These are phyloP conservation scores for Euphorbia lathyris DNA, from an alignment of 345 rosid genomes.

Conservation along the genomic window DNA sequence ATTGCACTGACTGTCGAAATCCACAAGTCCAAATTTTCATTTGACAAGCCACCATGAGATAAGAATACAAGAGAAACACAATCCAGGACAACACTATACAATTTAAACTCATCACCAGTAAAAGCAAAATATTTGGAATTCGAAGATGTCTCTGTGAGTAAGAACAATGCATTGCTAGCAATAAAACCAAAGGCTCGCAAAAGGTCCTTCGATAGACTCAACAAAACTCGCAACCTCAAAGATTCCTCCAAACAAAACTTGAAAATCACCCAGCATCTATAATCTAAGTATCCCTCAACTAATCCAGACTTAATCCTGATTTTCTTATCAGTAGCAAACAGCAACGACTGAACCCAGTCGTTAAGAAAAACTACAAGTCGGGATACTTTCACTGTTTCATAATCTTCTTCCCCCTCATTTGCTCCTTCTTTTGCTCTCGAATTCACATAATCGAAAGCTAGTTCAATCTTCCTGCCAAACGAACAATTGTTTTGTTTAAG, in stretches of 20 bases:
- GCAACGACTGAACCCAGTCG: slow-evolving; percentile 70
- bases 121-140: slow-evolving; percentile 21
- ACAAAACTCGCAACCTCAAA: slow-evolving; percentile 45
- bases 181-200: slow-evolving; percentile 48
- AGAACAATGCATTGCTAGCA: slow-evolving; percentile 37
- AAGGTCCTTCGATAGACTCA: slow-evolving; percentile 51
- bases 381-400: slow-evolving; percentile 56
- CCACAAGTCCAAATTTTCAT: slow-evolving; percentile 75
- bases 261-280: slow-evolving; percentile 76
- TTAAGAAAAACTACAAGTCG: slow-evolving; percentile 59
- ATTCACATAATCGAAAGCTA: slow-evolving; percentile 51
- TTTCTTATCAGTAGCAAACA: slow-evolving; percentile 49
- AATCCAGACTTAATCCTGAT: slow-evolving; percentile 18
- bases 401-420: slow-evolving; percentile 37
- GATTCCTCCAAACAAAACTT: slow-evolving; percentile 71
- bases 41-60: slow-evolving; percentile 48
- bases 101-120: slow-evolving; percentile 44
- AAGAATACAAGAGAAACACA: slow-evolving; percentile 62
- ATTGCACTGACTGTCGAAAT: slow-evolving; percentile 46
- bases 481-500: not conserved
- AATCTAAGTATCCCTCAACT: slow-evolving; percentile 50
- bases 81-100: slow-evolving; percentile 45
- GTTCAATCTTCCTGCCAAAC: slow-evolving; percentile 69
- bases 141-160: slow-evolving; percentile 27
- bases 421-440: slow-evolving; percentile 29